phyloP scores from a whole-genome alignment of 352 stramenopile genomes.

The Phytophthora constricta region DNA sequence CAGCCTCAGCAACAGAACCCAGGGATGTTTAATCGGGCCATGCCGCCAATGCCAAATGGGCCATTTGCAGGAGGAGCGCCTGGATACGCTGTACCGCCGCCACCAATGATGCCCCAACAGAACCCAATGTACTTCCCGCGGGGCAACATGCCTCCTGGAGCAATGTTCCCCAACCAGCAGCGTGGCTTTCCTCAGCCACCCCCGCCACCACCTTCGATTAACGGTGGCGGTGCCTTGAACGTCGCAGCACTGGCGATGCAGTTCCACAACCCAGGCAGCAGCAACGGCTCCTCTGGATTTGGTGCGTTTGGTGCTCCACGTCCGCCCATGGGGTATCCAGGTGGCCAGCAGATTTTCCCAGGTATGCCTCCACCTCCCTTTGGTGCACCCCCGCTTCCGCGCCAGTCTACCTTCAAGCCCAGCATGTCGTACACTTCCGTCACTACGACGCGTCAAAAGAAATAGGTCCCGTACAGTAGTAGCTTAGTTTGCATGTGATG shows the following conservation, averaged over 20 bases:
- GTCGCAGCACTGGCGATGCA: slow-evolving; percentile 82
- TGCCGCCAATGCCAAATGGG: slow-evolving; percentile 35
- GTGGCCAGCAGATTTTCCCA: slow-evolving; percentile 47
- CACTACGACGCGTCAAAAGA: slow-evolving; percentile 68
- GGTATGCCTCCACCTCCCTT: slow-evolving; percentile 41
- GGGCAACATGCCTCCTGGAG: slow-evolving; percentile 32
- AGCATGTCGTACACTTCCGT: slow-evolving; percentile 84
- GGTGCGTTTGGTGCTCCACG: slow-evolving; percentile 41
- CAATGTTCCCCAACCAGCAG: slow-evolving; percentile 25
- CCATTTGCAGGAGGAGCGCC: slow-evolving; percentile 26
- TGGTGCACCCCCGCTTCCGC: slow-evolving; percentile 38
- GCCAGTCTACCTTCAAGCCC: slow-evolving; percentile 69
- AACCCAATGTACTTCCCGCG: slow-evolving; percentile 38
- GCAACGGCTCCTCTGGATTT: slow-evolving; percentile 43
- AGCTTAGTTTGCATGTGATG: slow-evolving; percentile 30
- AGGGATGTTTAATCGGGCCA: slow-evolving; percentile 28
- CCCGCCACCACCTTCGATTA: slow-evolving; percentile 31
- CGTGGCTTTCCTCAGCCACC: slow-evolving; percentile 39
- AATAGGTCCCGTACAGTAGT: slow-evolving; percentile 47
- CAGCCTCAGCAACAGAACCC: slow-evolving; percentile 25
- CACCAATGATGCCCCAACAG: slow-evolving; percentile 36
- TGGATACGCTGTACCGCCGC: slow-evolving; percentile 30
- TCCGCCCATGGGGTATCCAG: slow-evolving; percentile 34
- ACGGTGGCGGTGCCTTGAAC: slow-evolving; percentile 44
- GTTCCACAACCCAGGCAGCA: slow-evolving; percentile 56